Base-by-base conservation (phyloP, 345 rosid species). In the Nasturtium officinale region DNA sequence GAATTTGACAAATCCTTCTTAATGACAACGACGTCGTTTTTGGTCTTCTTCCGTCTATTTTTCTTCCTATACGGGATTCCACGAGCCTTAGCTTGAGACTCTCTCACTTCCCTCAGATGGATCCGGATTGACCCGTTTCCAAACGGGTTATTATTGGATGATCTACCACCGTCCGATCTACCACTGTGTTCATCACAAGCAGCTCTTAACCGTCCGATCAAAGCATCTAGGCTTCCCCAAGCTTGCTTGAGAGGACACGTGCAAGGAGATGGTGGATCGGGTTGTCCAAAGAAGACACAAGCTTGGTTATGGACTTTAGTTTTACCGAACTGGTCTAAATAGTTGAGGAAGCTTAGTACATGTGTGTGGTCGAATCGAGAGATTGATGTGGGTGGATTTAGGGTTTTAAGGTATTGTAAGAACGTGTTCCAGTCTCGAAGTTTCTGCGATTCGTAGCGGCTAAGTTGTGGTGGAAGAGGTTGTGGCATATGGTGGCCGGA, bases 191-290 rank as follows among this genome's bases (percentile, higher is more conserved):
- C 97, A 74, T 91, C 97, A 37, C 83, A 91, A 52, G 97, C 95
- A 35, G 95, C 97, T 82, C 97, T 30, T 3, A 90, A 84, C 33
- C 95, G 86, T 71, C 95, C 95, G 80, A 90, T 86, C 80, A 91
- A 83, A 7, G 97, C 95, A 64, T 91, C 97, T 11, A 91, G 89
- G 79, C 95, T 89, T 11, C 97, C 97, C 97, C 97, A 89, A 4
- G 97, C 97, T 78, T 91, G 97, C 71, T 84, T 73, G 2, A 89
- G 78, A 25, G 97, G 95, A 58, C 95, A 91, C 8, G 89, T 82
- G 64, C 97, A 91, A 33, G 92, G 95, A 8, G 89, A 91, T n/a
- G 91, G 91, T 17, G 97, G 96, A 68, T 87, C 87, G 2, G 92
- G 95, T 69, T 87, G 88, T 52, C 97, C 97, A 3, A 89, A 91